phyloP scores from a whole-genome alignment of 2,329 filamentous ascomycete species.

The Clarireedia paspali region DNA sequence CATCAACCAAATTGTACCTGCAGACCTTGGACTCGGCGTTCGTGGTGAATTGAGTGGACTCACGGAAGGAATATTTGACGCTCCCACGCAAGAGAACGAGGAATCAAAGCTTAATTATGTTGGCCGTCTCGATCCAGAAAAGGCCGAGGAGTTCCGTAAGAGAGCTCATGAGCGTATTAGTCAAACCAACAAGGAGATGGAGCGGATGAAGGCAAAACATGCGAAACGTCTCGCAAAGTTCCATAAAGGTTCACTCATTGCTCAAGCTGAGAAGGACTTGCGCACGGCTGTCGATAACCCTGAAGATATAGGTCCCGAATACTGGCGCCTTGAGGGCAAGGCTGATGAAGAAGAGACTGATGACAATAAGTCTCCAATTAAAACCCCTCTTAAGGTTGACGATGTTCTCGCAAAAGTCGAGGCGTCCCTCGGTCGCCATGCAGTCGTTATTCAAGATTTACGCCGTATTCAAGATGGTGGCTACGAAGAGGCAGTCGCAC shows the following conservation, averaged over 20 bases:
- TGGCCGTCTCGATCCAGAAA: constrained; percentile 62
- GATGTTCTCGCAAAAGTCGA: constrained; percentile 72
- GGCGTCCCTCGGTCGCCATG: constrained; percentile 56
- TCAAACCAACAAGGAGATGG: constrained; percentile 72
- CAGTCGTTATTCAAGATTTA: constrained; percentile 56
- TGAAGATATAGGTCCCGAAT: constrained; percentile 46
- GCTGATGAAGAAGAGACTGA: constrained; percentile 42
- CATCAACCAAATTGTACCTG: constrained; percentile 75
- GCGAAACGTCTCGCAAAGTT: constrained; percentile 67
- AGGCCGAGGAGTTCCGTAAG: constrained; percentile 77
- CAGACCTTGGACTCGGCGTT: constrained; percentile 78
- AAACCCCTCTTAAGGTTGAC: constrained; percentile 47
- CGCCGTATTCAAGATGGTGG: constrained; percentile 73
- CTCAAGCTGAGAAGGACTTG: constrained; percentile 68
- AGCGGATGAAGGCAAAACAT: constrained; percentile 75
- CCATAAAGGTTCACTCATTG: constrained; percentile 61
- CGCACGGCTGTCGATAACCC: constrained; percentile 54
- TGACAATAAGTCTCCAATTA: constrained; percentile 17
- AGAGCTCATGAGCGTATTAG: constrained; percentile 66
- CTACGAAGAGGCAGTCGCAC: constrained; percentile 45
- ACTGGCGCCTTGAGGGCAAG: constrained; percentile 56
- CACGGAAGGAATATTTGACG: constrained; percentile 79
- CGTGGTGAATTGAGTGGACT: constrained; percentile 75
- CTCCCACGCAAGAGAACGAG: constrained; percentile 44
- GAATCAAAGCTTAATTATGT: constrained; percentile 36